Percentiles rank a stretch among this genome's conserved stretches.
Evolutionary conservation across 2,329 filamentous ascomycete species (phyloP).

Genomic region (Penicillium sp.): DNA sequence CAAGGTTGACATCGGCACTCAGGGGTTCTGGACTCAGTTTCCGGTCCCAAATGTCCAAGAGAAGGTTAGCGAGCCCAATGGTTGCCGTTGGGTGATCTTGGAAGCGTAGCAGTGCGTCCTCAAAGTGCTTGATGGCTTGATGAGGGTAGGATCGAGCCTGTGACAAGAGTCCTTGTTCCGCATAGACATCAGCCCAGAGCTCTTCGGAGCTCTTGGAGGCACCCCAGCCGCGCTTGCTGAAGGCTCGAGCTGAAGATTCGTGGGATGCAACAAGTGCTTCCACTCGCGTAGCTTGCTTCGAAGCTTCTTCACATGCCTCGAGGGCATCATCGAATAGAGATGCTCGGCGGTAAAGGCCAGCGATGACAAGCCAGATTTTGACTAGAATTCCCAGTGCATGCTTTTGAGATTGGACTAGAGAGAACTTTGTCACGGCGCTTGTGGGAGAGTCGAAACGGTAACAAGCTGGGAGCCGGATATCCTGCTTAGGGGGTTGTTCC

Average conservation of each 20-base stretch:
- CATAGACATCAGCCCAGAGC: conserved; percentile 77
- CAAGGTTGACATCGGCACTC: conserved; percentile 30
- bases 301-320: conserved; percentile 77
- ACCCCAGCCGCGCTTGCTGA: conserved; percentile 71
- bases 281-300: conserved; percentile 69
- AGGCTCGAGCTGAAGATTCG: conserved; percentile 60
- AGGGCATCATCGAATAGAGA: conserved; percentile 75
- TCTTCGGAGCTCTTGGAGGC: conserved; percentile 78
- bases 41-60: conserved; percentile 77
- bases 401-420: conserved; percentile 52
- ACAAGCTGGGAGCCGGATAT: conserved; percentile 38
- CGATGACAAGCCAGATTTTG: conserved; percentile 86
- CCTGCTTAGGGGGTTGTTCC: conserved; percentile 46
- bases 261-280: conserved; percentile 66
- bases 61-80: conserved; percentile 76
- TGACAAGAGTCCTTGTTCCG: conserved; percentile 71
- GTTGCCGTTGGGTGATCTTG: conserved; percentile 78
- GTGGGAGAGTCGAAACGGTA: conserved; percentile 43
- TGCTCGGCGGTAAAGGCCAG: conserved; percentile 81
- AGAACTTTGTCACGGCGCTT: conserved; percentile 50
- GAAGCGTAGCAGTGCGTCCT: conserved; percentile 75
- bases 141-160: conserved; percentile 63
- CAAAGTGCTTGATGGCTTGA: conserved; percentile 72
- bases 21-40: conserved; percentile 41
- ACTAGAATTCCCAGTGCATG: conserved; percentile 62